phyloP scores from a whole-genome alignment of 805 yeast species.

The Kuraishia floccosa region DNA sequence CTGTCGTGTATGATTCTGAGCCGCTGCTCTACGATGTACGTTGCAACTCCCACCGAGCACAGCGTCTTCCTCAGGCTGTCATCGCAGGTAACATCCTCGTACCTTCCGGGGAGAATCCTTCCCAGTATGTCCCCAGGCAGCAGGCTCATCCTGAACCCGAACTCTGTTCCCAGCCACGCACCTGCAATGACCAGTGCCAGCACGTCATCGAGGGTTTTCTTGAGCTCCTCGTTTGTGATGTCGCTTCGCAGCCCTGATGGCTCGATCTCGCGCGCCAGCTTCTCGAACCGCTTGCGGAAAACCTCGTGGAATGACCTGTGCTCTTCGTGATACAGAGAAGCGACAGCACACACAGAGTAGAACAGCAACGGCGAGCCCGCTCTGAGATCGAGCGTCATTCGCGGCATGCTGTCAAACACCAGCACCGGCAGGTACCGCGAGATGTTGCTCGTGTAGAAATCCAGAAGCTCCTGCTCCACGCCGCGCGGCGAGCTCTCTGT shows the following conservation, averaged over 20 bases:
- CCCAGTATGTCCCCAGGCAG: constrained; percentile 1
- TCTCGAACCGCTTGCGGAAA: neutral
- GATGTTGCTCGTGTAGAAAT: neutral
- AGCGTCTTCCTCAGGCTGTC: neutral
- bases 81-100: neutral
- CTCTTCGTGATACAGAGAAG: neutral
- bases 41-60: constrained; percentile 1
- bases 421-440: constrained; percentile 1
- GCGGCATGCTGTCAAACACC: neutral
- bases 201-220: neutral
- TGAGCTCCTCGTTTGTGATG: neutral
- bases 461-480: neutral
- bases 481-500: neutral
- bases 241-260: too few relatives aligned
- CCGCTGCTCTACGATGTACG: constrained; percentile 1
- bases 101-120: neutral
- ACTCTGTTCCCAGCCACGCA: constrained; percentile 2
- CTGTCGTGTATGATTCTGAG: constrained; percentile 1
- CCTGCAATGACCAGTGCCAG: constrained; percentile 1
- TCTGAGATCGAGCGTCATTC: neutral
- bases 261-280: neutral
- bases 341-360: neutral
- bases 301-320: neutral
- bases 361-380: constrained; percentile 1
- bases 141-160: constrained; percentile 2